Percentiles rank a stretch among this genome's conserved stretches.
Conservation (phyloP, 257 asterid genomes). For the Nicotiana knightiana region DNA sequence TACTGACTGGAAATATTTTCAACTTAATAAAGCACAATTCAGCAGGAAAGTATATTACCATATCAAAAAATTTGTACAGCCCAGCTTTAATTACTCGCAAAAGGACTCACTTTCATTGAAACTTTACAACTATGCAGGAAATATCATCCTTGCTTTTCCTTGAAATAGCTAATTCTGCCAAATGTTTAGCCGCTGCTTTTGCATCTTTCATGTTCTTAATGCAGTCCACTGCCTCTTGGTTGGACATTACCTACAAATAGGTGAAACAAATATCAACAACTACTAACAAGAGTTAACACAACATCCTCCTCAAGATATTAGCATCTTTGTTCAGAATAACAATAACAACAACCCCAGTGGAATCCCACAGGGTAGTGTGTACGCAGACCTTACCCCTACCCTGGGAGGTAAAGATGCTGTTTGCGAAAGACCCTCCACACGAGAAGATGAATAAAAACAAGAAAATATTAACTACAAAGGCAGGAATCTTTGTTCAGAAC, state of each 20-base stretch:
- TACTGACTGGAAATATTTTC: neutral
- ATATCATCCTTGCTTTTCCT: conserved; percentile 85
- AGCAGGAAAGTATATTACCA: neutral
- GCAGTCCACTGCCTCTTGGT: conserved; percentile 79
- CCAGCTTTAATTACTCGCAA: neutral
- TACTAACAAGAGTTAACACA: neutral
- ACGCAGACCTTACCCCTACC: neutral
- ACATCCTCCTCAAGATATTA: neutral
- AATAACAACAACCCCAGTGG: too few species aligned
- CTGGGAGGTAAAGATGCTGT: too few species aligned
- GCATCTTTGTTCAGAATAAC: too few species aligned
- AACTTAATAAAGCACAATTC: conserved; percentile 1
- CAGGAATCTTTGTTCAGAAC: too few species aligned
- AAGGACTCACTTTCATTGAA: conserved; percentile 27
- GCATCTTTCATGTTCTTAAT: conserved; percentile 59
- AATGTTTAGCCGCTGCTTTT: conserved; percentile 66
- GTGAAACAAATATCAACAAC: neutral
- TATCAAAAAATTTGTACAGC: conserved; percentile 8
- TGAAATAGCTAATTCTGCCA: conserved; percentile 50
- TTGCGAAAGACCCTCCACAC: too few species aligned
- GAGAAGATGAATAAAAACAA: too few species aligned
- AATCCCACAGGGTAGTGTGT: too few species aligned
- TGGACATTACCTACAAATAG: conserved; percentile 64
- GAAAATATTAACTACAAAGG: too few species aligned
- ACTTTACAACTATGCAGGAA: conserved; percentile 87